These are phyloP conservation scores for Trichoderma harzianum DNA, from an alignment of 2,329 filamentous ascomycete species.

Conservation along the genomic window DNA sequence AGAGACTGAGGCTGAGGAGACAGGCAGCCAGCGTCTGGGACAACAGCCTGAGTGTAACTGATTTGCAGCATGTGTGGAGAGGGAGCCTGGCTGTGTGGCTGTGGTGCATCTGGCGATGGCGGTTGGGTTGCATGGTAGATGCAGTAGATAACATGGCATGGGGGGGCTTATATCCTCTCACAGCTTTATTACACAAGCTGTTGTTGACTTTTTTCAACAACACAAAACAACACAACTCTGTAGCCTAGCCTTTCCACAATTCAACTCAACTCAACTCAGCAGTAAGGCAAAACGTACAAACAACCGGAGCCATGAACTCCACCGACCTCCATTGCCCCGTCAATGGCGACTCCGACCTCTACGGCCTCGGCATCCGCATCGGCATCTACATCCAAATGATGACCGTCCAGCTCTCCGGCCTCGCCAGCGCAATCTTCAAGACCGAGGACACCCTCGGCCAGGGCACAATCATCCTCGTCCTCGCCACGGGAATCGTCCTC, in stretches of 20 bases:
- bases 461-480: slow-evolving; percentile 25
- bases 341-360: slow-evolving; percentile 26
- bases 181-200: background rate
- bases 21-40: background rate
- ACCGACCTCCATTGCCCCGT: slow-evolving; percentile 20
- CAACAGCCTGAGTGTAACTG: background rate
- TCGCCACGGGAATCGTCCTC: slow-evolving; percentile 24
- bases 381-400: slow-evolving; percentile 30
- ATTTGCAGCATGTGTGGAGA: background rate
- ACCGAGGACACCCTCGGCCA: slow-evolving; percentile 25
- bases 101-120: background rate
- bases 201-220: background rate
- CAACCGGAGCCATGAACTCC: background rate
- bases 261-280: background rate
- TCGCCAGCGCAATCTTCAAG: slow-evolving; percentile 20
- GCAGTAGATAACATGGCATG: background rate
- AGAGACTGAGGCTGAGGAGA: slow-evolving; percentile 10
- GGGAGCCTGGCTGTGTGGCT: background rate
- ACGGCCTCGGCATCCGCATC: slow-evolving; percentile 29
- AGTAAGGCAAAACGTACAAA: background rate
- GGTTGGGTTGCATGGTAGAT: background rate
- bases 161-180: background rate
- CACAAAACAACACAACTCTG: background rate
- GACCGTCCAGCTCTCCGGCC: slow-evolving; percentile 25
- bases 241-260: background rate